phyloP scores from a whole-genome alignment of 2,329 filamentous ascomycete species.

The Conoideocrella luteorostrata region DNA sequence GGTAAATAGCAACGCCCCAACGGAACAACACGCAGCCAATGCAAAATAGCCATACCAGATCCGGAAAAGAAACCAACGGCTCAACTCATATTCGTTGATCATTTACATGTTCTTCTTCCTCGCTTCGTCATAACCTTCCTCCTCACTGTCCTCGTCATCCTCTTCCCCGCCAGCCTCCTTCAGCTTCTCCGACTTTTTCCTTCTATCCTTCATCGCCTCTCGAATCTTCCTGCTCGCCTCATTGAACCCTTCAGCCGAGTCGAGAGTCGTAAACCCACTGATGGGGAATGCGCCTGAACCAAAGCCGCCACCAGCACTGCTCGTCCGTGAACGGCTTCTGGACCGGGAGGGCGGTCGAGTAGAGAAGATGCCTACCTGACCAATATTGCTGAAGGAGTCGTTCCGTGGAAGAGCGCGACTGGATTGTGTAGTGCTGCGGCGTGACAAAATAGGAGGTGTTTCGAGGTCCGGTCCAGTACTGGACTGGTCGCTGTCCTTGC shows the following conservation, averaged over 20 bases:
- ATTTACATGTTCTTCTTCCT: slow-evolving; percentile 33
- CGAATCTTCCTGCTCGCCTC: slow-evolving; percentile 80
- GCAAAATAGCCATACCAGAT: neutral
- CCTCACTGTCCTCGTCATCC: slow-evolving; percentile 35
- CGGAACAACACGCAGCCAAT: neutral
- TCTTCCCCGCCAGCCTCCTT: slow-evolving; percentile 29
- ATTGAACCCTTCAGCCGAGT: slow-evolving; percentile 66
- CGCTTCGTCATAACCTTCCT: slow-evolving; percentile 36
- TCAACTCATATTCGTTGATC: neutral
- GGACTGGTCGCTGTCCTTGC: slow-evolving; percentile 45
- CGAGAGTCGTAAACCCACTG: slow-evolving; percentile 61
- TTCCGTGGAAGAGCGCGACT: slow-evolving; percentile 65
- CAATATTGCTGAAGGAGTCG: slow-evolving; percentile 89
- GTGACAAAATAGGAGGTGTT: slow-evolving; percentile 33
- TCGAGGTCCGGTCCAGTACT: slow-evolving; percentile 30
- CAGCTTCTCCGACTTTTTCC: slow-evolving; percentile 45
- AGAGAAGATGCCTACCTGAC: slow-evolving; percentile 82
- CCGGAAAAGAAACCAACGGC: neutral
- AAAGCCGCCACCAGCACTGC: slow-evolving; percentile 58
- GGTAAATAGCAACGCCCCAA: too few relatives aligned
- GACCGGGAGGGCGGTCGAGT: slow-evolving; percentile 79
- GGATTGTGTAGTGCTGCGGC: slow-evolving; percentile 47
- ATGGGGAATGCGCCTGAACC: slow-evolving; percentile 58
- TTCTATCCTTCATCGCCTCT: slow-evolving; percentile 67
- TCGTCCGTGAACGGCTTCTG: slow-evolving; percentile 62